phyloP scores from a whole-genome alignment of 345 rosid species.

The Euphorbia lathyris region DNA sequence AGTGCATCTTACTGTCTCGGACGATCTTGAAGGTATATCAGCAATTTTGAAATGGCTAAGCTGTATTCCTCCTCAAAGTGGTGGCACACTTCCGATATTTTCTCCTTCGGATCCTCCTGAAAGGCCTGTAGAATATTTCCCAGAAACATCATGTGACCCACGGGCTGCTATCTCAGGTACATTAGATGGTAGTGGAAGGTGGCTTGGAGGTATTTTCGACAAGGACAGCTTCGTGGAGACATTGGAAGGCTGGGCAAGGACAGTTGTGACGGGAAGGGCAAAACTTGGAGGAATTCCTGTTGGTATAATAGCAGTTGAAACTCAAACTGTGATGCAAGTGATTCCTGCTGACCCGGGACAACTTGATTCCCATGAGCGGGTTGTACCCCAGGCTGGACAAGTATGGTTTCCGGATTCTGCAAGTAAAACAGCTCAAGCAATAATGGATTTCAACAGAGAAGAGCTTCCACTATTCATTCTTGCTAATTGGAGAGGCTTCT shows the following conservation, averaged over 20 bases:
- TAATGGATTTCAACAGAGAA: conserved; percentile 92
- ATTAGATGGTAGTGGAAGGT: conserved; percentile 60
- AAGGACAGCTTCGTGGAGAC: conserved; percentile 89
- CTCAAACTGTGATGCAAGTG: conserved; percentile 96
- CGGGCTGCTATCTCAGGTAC: conserved; percentile 90
- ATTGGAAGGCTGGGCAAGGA: conserved; percentile 99
- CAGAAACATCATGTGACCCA: conserved; percentile 92
- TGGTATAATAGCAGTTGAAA: conserved; percentile 97
- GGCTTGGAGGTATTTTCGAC: conserved; percentile 98
- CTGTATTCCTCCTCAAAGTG: conserved; percentile 72
- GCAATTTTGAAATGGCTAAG: conserved; percentile 96
- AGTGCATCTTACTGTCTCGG: conserved; percentile 93
- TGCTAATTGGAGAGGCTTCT: conserved; percentile 99
- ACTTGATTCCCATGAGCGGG: conserved; percentile 98
- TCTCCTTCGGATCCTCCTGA: conserved; percentile 73
- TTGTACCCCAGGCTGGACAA: conserved; percentile 99
- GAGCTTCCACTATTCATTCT: conserved; percentile 94
- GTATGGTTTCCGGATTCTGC: conserved; percentile 99
- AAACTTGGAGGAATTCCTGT: conserved; percentile 98
- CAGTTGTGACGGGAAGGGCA: conserved; percentile 99
- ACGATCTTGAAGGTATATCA: conserved; percentile 93
- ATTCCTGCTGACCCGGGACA: conserved; percentile 99
- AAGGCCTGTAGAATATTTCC: conserved; percentile 80
- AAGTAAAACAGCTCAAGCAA: conserved; percentile 90
- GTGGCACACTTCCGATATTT: conserved; percentile 76